Evolutionary conservation across 2,329 filamentous ascomycete species (phyloP), one percentile per base, ranked within the genome.

Genomic region (Scleromitrula shiraiana): DNA sequence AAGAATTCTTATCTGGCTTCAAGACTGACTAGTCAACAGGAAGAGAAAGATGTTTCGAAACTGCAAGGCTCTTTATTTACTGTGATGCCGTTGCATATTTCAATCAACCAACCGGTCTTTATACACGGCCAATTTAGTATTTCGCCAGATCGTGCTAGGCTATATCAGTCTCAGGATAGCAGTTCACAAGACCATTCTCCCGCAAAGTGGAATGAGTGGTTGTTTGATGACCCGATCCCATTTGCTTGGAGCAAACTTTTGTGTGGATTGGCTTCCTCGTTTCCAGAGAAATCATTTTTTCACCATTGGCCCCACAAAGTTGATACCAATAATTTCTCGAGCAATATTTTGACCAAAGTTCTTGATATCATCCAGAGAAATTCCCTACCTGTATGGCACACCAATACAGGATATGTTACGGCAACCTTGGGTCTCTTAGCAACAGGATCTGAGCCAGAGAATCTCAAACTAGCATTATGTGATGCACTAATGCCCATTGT

Each of bases 61-160:
- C 17, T 36, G 33, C 29, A 41, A 5, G 64, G 63, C 17, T 56
- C 55, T 2, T 51, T 67, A 6, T 67, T 64, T 42, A 62, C 58
- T 4, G 62, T 61, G 2, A 48, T 67, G n/a, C 64, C 62, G 8
- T 49, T 67, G 15, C 61, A 60, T 7, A 57, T 65, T 23, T 22
- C 39, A n/a, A 61, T 55, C 4, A 50, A 57, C 5, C 65, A 67
- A 27, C 64, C 64, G n/a, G 56, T 62, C 7, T 61, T 64, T 38
- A 62, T 67, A 8, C 64, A 67, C 44, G 64, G 62, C 4, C 48
- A 63, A 17, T 67, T 66, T 39, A 59, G 58, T 12, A 56, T 66
- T 22, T 59, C 62, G 0, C 62, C 64, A 0, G 64, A 67, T 47
- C 58, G 65, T 20, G 58, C 59, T 3, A 59, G 56, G 23, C 47